Base-by-base conservation (phyloP, 306 rosid genomes). In the Cotoneaster glaucophyllus region DNA sequence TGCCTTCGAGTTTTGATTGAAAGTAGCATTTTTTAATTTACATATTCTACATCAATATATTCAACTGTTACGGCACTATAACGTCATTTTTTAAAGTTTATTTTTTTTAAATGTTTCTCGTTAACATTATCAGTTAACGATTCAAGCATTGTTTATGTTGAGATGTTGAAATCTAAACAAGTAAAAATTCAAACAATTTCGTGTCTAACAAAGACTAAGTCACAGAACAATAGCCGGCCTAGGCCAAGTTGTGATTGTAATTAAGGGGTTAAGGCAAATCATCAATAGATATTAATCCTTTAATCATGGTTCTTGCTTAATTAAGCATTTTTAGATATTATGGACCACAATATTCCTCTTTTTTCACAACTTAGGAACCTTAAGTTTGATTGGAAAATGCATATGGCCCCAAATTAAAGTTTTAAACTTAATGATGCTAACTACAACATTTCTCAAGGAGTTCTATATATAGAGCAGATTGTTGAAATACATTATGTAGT, bases 391-490 rank as follows among this genome's bases (percentile, higher is more conserved):
- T 58, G 52, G 71, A 74, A 13, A 22, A 37, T 37, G 9, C 41
- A 37, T 7, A 37, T 37, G 41, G 41, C 41, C 41, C 41, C 41
- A 37, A 37, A 37, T 37, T 37, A 7, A 37, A 37, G 41, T 7
- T 37, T 7, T 37, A 37, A 37, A 37, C 66, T 64, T 65, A 52
- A 66, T 70, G 24, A 78, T 75, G 79, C 75, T 63, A 71, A 70
- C 71, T 56, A 41, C 57, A 65, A 63, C 37, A 54, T 58, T 70
- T 11, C 8, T 78, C 64, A 70, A 74, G 79, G 76, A 37, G 41
- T 37, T 10, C 0, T 34, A 1, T 37, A 37, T 37, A 32, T 5
- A 37, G 41, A 9, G 2, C 2, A 37, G 41, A 37, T 37, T 2
- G 2, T 37, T 37, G 0, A 37, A 37, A 37, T 37, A 7, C 10